A percentile compares a stretch with the other conserved stretches of the same genome.
These are phyloP conservation scores for Saccharomycodes ludwigii DNA, from an alignment of 805 yeast genomes.

Conservation along the genomic window DNA sequence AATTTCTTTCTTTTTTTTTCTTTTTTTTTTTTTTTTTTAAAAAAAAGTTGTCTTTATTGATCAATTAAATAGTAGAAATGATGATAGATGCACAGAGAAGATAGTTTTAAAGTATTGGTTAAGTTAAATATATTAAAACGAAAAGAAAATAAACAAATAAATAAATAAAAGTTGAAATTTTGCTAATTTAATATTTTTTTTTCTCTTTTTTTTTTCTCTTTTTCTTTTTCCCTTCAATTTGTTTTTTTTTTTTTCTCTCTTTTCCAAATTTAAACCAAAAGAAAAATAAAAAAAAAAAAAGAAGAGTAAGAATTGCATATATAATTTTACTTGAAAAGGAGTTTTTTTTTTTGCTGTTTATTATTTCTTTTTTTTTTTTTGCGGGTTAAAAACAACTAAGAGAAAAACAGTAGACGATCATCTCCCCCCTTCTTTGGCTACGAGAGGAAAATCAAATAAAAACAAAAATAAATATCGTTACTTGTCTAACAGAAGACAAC, in stretches of 20 bases:
- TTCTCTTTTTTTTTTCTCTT: conserved; percentile 3
- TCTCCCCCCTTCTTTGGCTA: conserved; percentile 4
- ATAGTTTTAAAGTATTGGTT: too few species aligned
- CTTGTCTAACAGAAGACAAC: too few species aligned
- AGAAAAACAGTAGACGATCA: conserved; percentile 1
- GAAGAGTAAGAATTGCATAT: too few species aligned
- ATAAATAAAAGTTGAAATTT: background rate
- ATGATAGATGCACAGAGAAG: too few species aligned
- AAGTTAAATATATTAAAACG: conserved; percentile 1
- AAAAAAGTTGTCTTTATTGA: conserved; percentile 1
- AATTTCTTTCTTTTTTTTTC: background rate
- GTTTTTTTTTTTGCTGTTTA: too few species aligned
- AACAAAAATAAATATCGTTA: too few species aligned
- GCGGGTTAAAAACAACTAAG: conserved; percentile 1
- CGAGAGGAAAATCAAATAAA: too few species aligned
- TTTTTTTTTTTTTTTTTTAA: background rate
- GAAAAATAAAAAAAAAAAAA: conserved; percentile 2
- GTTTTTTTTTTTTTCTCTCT: conserved; percentile 3
- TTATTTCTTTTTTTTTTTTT: too few species aligned
- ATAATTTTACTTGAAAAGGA: too few species aligned
- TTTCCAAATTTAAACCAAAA: background rate
- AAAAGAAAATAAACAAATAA: background rate
- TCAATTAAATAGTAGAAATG: too few species aligned
- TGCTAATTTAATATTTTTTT: conserved; percentile 1
- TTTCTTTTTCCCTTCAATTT: conserved; percentile 4